A percentile compares a stretch with the other conserved stretches of the same genome.
Conservation (phyloP, 257 asterid genomes). For the Mitragyna speciosa region DNA sequence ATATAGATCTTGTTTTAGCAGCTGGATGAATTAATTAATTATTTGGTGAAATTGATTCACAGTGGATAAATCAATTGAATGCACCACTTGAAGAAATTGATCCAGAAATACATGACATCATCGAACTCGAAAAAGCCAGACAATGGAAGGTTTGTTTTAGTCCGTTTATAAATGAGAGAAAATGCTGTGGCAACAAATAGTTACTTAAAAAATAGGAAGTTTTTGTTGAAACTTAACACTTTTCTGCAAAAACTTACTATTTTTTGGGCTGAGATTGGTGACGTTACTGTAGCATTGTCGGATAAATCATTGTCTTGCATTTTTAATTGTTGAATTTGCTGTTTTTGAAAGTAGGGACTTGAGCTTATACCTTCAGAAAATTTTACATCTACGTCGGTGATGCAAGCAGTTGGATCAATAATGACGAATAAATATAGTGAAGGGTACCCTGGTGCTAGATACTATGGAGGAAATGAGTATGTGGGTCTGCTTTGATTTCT, state of each 20-base stretch:
- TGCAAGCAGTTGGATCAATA: conserved; percentile 98
- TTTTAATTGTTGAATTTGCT: neutral
- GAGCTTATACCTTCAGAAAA: conserved; percentile 95
- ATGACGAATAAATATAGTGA: conserved; percentile 97
- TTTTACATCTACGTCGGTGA: conserved; percentile 87
- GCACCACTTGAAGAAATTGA: too few relatives aligned
- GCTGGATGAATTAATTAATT: neutral
- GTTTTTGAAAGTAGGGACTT: conserved; percentile 52
- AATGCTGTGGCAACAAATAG: too few relatives aligned
- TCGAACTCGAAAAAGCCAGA: too few relatives aligned
- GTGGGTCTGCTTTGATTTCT: conserved; percentile 21
- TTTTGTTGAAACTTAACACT: too few relatives aligned
- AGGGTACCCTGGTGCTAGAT: conserved; percentile 98
- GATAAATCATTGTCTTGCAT: too few relatives aligned
- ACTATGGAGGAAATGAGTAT: conserved; percentile 96
- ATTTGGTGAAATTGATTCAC: conserved; percentile 21
- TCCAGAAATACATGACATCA: too few relatives aligned
- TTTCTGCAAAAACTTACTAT: too few relatives aligned
- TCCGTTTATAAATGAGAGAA: too few relatives aligned
- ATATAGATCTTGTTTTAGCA: conserved; percentile 31
- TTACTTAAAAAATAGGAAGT: too few relatives aligned
- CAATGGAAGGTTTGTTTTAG: too few relatives aligned
- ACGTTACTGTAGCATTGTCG: too few relatives aligned
- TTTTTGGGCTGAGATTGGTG: too few relatives aligned
- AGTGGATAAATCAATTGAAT: conserved; percentile 36